Base-by-base conservation (phyloP, 169 alveolate species). In the Plasmodium gaboni region DNA sequence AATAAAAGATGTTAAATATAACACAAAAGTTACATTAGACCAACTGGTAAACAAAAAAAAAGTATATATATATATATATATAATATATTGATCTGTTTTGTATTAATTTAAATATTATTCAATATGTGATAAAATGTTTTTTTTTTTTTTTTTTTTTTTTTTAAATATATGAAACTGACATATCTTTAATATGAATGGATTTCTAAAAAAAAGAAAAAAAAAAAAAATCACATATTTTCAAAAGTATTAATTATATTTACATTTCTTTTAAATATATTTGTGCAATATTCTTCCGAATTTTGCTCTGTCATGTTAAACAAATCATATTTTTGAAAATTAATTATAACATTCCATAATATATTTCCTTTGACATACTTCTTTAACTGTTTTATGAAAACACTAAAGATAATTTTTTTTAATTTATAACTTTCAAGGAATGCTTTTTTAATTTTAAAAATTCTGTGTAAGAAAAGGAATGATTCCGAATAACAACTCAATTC, bases 401-500 rank as follows among this genome's bases (percentile, higher is more conserved):
- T 24, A 64, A 68, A 86, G 22, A 86, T 70, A 61, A 86, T 60
- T 42, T 67, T 71, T 86, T 70, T 86, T 64, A 86, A 86, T 70
- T 86, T 86, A 65, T 86, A 70, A 15, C 92, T 86, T 59, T 86
- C 74, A 53, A 86, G 26, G 57, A 86, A 86, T 65, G 50, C 48
- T 69, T 86, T 86, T 86, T 86, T 69, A 59, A 86, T 71, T 70
- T 60, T 57, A 50, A 86, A 70, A 86, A 86, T 69, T 15, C 87
- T n/a, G 42, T 70, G 59, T 22, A 86, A 87, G 4, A 86, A 69
- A 22, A 86, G 83, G 44, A 86, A 86, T 28, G 87, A 69, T 65
- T 86, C 92, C 13, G 92, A 44, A 65, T 86, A 86, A 42, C 92
- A 86, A 38, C 92, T 86, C 44, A 86, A 44, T 73, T 86, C 92